These are phyloP conservation scores for Hysterium pulicare DNA, from an alignment of 2,329 filamentous ascomycete species.

Conservation along the genomic window DNA sequence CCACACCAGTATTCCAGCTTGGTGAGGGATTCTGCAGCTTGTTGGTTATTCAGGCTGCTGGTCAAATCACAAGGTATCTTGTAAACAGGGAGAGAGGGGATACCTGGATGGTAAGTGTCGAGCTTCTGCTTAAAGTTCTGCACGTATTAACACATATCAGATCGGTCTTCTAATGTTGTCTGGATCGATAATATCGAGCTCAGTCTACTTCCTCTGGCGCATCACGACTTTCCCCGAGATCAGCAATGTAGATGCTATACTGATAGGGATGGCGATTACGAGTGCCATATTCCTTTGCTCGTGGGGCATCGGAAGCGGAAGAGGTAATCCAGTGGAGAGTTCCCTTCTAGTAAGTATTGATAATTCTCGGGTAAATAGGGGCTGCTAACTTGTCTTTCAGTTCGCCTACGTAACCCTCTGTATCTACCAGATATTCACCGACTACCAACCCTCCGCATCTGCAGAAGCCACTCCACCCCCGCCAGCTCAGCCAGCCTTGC, in stretches of 20 bases:
- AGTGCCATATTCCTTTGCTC: constrained; percentile 89
- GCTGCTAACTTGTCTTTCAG: constrained; percentile 16
- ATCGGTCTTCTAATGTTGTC: constrained; percentile 85
- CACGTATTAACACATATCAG: constrained; percentile 48
- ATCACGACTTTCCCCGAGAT: constrained; percentile 92
- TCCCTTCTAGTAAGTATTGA: constrained; percentile 62
- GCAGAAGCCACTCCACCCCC: constrained; percentile 51
- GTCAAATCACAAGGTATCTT: constrained; percentile 90
- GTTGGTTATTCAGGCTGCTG: constrained; percentile 89
- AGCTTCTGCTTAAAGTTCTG: background rate
- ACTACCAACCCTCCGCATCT: constrained; percentile 76
- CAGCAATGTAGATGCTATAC: constrained; percentile 82
- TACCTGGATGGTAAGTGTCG: constrained; percentile 88
- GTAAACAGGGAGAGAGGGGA: constrained; percentile 92
- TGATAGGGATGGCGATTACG: constrained; percentile 90
- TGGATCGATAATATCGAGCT: constrained; percentile 86
- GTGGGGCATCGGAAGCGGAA: constrained; percentile 89
- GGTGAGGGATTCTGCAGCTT: constrained; percentile 95
- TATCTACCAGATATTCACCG: constrained; percentile 98
- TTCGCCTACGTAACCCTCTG: constrained; percentile 98
- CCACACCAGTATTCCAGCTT: constrained; percentile 90
- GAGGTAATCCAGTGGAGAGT: constrained; percentile 92
- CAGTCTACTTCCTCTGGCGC: constrained; percentile 93
- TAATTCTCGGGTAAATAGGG: background rate
- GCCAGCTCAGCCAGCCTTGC: constrained; percentile 78